Base-by-base conservation (phyloP, 2,329 filamentous ascomycete genomes). In the Monosporascus sp. region DNA sequence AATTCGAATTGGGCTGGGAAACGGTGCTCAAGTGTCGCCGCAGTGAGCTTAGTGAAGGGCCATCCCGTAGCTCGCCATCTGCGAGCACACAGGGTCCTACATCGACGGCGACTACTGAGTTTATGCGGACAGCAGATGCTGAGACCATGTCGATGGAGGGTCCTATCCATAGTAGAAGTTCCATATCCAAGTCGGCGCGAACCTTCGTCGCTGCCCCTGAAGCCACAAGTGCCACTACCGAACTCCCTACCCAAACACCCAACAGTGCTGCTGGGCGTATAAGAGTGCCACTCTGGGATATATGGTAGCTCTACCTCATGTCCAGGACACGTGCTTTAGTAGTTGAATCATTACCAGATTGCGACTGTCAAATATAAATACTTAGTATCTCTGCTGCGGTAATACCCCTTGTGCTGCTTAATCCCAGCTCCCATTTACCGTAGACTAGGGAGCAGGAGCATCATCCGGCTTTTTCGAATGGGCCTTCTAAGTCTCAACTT, bases 1-100 rank as follows among this genome's bases (percentile, higher is more conserved):
- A 56, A 3, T 68, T 59, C 54, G 54, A 56, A 1, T 53, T 56
- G 41, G 65, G 66, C 20, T 67, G 61, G 61, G 49, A 62, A 22
- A 62, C 44, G 14, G 20, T 54, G n/a, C 51, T 45, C 3, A 42
- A 53, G 31, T 57, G 53, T 39, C 39, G 20, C 18, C n/a, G 4
- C 9, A 34, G 11, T 34, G 11, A 34, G 22, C n/a, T 5, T 14
- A 6, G 11, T 20, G 39, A 14, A 42, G 18, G 11, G 14, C 5
- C 18, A 15, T 11, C 39, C 17, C 11, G 11, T 34, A 34, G 31
- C 39, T 42, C 39, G 18, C 9, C 18, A 20, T 20, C n/a, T 24
- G 9, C 39, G 18, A 14, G 9, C 2, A 42, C 9, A 14, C n/a
- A 42, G 5, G 39, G 14, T 6, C 11, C 11, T 5, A 24, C 18